These are phyloP conservation scores for Sanghuangporus weigelae DNA, from an alignment of 1,284 basidiomycete species.

Conservation along the genomic window DNA sequence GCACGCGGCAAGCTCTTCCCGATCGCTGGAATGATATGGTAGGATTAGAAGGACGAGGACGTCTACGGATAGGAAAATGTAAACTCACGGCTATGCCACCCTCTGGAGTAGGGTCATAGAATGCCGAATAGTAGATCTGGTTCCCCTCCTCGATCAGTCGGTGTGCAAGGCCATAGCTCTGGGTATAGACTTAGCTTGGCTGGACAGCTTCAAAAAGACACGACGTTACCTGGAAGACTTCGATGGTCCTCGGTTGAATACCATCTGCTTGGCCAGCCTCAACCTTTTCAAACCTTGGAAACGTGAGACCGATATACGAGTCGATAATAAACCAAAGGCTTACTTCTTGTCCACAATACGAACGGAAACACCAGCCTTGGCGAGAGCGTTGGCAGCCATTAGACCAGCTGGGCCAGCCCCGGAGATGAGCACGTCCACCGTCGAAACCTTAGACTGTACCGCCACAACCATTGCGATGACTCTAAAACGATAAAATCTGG, in stretches of 20 bases:
- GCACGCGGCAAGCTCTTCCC: slow-evolving; percentile 53
- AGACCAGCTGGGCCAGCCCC: slow-evolving; percentile 56
- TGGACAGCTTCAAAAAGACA: neutral
- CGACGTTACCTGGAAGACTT: slow-evolving; percentile 59
- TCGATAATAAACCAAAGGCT: slow-evolving; percentile 18
- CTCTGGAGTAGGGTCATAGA: slow-evolving; percentile 58
- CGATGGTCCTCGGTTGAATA: slow-evolving; percentile 72
- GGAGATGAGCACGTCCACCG: slow-evolving; percentile 52
- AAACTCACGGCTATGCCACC: slow-evolving; percentile 55
- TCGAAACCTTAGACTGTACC: slow-evolving; percentile 24
- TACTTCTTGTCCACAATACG: slow-evolving; percentile 65
- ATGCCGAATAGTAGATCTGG: slow-evolving; percentile 64
- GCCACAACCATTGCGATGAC: neutral
- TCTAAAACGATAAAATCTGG: neutral
- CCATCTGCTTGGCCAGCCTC: slow-evolving; percentile 74
- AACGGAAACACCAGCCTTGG: slow-evolving; percentile 54
- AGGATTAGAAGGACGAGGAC: neutral
- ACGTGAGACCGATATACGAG: neutral
- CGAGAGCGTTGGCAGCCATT: slow-evolving; percentile 61
- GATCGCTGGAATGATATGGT: slow-evolving; percentile 41
- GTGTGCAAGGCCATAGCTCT: slow-evolving; percentile 73
- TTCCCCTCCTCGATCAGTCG: slow-evolving; percentile 58
- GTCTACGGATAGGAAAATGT: neutral
- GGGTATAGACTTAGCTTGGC: neutral
- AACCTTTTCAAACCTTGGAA: slow-evolving; percentile 47